Evolutionary conservation across 768 basidiomycete genomes (phyloP).

Genomic region (Naganishia antarctica): DNA sequence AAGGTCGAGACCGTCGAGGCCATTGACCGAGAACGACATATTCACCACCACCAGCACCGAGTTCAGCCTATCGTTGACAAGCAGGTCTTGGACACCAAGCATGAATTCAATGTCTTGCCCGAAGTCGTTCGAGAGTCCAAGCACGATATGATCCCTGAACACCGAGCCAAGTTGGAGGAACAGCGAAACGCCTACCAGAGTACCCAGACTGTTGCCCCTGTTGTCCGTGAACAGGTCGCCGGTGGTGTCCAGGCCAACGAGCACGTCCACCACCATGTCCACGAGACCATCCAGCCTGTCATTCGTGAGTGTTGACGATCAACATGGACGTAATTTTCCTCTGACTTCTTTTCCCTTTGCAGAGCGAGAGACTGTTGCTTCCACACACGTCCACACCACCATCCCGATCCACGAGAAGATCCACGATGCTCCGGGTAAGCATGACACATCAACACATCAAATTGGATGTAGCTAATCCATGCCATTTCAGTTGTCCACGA

Average conservation of each 20-base stretch:
- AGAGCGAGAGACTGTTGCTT: conserved; percentile 49
- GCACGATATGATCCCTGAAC: conserved; percentile 48
- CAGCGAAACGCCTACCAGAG: conserved; percentile 42
- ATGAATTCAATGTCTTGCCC: conserved; percentile 40
- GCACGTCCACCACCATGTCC: conserved; percentile 50
- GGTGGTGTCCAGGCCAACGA: conserved; percentile 41
- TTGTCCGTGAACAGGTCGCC: conserved; percentile 33
- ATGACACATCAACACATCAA: conserved; percentile 38
- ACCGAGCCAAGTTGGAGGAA: conserved; percentile 46
- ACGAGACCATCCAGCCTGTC: conserved; percentile 46
- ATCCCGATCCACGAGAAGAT: conserved; percentile 49
- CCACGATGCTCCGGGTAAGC: conserved; percentile 47
- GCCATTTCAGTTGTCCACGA: conserved; percentile 48
- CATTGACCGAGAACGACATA: conserved; percentile 49
- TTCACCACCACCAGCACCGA: conserved; percentile 46
- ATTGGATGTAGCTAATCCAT: background rate
- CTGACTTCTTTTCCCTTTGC: background rate
- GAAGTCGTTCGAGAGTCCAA: conserved; percentile 45
- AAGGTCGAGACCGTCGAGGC: conserved; percentile 47
- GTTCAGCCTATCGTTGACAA: conserved; percentile 48
- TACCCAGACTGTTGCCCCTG: conserved; percentile 37
- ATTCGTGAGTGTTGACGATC: conserved; percentile 33
- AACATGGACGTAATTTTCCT: background rate
- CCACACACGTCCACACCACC: conserved; percentile 49
- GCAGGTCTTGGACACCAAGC: conserved; percentile 42